Conservation (phyloP, 2,329 filamentous ascomycete species). For the Pezicula radicicola region DNA sequence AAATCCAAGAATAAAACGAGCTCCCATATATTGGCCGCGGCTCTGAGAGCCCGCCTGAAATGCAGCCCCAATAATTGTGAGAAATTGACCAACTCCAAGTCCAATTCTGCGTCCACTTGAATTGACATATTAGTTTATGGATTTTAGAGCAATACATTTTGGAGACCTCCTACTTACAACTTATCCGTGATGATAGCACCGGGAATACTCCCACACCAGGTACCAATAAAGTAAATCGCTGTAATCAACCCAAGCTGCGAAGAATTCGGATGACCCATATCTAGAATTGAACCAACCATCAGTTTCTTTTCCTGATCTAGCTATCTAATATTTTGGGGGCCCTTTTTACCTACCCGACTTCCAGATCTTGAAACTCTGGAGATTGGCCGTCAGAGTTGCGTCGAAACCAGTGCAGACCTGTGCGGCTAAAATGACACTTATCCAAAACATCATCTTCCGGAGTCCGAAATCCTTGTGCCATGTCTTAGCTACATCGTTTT, state of each 20-base stretch:
- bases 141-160: background rate
- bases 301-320: background rate
- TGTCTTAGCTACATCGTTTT: background rate
- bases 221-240: background rate
- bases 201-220: background rate
- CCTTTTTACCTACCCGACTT: background rate
- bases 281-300: background rate
- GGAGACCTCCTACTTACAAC: background rate
- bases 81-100: background rate
- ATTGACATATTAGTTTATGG: background rate
- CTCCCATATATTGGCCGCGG: background rate
- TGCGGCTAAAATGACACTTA: background rate
- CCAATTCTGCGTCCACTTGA: background rate
- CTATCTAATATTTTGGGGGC: background rate
- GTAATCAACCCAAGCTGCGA: background rate
- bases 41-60: background rate
- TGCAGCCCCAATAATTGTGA: background rate
- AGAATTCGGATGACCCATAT: background rate
- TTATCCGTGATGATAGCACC: background rate
- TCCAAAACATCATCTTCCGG: constrained; percentile 1
- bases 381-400: background rate
- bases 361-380: background rate
- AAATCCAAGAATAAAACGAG: background rate
- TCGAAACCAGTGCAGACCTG: background rate
- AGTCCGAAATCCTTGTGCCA: background rate